A percentile compares a stretch with the other conserved stretches of the same genome.
Conservation (phyloP, 1,284 basidiomycete genomes). For the Porogramme epimiltina region DNA sequence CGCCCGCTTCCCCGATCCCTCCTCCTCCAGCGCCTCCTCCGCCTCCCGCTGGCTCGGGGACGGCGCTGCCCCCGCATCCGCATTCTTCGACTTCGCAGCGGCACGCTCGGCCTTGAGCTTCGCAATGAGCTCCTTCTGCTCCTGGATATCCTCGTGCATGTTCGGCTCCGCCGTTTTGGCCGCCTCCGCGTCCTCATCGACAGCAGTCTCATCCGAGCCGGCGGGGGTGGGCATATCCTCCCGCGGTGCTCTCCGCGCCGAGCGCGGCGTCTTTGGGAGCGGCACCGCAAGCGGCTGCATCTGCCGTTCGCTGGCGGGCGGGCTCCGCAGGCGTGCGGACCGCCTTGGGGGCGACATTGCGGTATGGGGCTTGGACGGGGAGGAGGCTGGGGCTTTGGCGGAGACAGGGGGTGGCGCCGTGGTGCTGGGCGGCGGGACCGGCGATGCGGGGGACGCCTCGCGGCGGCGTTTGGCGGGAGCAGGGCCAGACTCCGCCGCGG, state of each 20-base stretch:
- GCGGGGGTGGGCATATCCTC: slow-evolving; percentile 47
- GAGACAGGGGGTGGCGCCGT: slow-evolving; percentile 17
- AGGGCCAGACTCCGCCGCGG: slow-evolving; percentile 34
- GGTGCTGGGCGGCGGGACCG: slow-evolving; percentile 12
- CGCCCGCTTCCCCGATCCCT: slow-evolving; percentile 40
- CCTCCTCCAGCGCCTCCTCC: slow-evolving; percentile 30
- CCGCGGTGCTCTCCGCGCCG: slow-evolving; percentile 33
- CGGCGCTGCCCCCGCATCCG: slow-evolving; percentile 19
- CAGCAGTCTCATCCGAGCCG: slow-evolving; percentile 60
- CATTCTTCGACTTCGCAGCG: slow-evolving; percentile 23
- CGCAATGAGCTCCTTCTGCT: slow-evolving; percentile 71
- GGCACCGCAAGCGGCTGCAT: slow-evolving; percentile 31
- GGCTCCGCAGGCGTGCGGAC: slow-evolving; percentile 56
- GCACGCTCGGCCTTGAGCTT: slow-evolving; percentile 61
- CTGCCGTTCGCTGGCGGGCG: slow-evolving; percentile 30
- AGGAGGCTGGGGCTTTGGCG: slow-evolving; percentile 19
- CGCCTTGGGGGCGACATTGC: slow-evolving; percentile 39
- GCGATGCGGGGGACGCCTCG: slow-evolving; percentile 53
- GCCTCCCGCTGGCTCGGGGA: slow-evolving; percentile 12
- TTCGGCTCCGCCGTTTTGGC: slow-evolving; percentile 59
- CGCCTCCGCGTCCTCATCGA: slow-evolving; percentile 60
- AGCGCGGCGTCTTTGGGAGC: slow-evolving; percentile 35
- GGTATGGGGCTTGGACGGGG: slow-evolving; percentile 24
- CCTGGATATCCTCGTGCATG: slow-evolving; percentile 66
- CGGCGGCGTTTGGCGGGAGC: slow-evolving; percentile 65